Base-by-base conservation (phyloP, 495 filamentous ascomycete species). In the Daldinia bambusicola region DNA sequence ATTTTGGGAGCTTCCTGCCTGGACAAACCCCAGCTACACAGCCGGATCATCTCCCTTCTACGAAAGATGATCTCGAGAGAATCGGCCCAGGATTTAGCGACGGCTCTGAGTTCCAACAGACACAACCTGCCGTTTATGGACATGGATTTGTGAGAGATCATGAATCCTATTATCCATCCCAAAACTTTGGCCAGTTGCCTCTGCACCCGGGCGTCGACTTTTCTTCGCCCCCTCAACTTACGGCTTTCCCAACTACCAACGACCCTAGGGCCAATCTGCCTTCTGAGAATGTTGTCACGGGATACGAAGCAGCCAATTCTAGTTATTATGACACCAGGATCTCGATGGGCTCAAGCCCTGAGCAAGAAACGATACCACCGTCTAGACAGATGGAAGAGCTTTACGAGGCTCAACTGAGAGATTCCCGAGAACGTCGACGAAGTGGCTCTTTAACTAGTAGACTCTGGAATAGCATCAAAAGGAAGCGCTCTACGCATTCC, bases 271-370 rank as follows among this genome's bases (percentile, higher is more conserved):
- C 48, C 37, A 53, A 66, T 50, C 61, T 63, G 32, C 67, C 75
- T 57, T 66, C 60, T 8, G 45, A 61, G 14, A 69, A 72, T 76
- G 68, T 52, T 34, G 57, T 68, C 30, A 56, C 70, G 43, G 67
- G 51, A 58, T 64, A 69, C 12, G 70, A 73, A 60, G 75, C 75
- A 41, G 75, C 75, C 22, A 77, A 77, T 52, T 74, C 70, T 41
- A 77, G 73, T 65, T 77, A 77, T 74, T 77, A 77, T 62, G 75
- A 77, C 61, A 57, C 68, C n/a, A 74, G 75, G 52, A 74, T 77
- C 63, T 77, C 75, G 22, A 74, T 77, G 70, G 75, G 69, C 56
- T 77, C 75, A 31, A 71, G 63, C 56, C 73, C 75, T 57, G 71
- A 52, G 41, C 62, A 59, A 57, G 62, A 22, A 55, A 55, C 64